Conservation (phyloP, 768 basidiomycete species). For the Tricholoma bakamatsutake region DNA sequence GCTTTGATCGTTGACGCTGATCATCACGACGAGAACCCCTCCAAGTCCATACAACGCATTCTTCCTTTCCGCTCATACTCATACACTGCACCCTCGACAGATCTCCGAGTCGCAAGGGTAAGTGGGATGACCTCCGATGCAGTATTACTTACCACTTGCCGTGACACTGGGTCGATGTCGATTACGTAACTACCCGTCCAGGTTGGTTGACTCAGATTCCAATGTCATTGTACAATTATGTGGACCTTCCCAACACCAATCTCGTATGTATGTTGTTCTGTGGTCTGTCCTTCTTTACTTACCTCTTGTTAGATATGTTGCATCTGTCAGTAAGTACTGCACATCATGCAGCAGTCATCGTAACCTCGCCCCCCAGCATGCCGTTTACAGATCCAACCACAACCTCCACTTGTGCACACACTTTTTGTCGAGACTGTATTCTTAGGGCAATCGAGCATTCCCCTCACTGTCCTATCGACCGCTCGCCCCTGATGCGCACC, state of each 20-base stretch:
- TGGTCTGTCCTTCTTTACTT: not conserved
- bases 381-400: slow-evolving; percentile 77
- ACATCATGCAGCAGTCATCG: not conserved
- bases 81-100: no score
- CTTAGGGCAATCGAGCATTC: slow-evolving; percentile 59
- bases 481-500: slow-evolving; percentile 53
- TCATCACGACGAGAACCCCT: no score
- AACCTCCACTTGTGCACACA: slow-evolving; percentile 72
- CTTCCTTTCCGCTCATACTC: no score
- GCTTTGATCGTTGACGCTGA: no score
- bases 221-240: slow-evolving; percentile 50
- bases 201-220: not conserved
- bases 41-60: no score
- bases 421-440: slow-evolving; percentile 84
- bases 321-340: slow-evolving; percentile 54
- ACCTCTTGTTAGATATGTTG: slow-evolving; percentile 55
- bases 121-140: no score
- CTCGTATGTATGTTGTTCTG: slow-evolving; percentile 38
- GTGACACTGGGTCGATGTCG: not conserved
- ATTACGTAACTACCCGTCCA: not conserved
- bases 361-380: slow-evolving; percentile 30
- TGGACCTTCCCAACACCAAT: slow-evolving; percentile 59
- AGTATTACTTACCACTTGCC: no score
- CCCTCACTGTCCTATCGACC: slow-evolving; percentile 79
- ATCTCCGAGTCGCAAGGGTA: no score